A percentile compares a stretch with the other conserved stretches of the same genome.
Evolutionary conservation across 2,329 filamentous ascomycete species (phyloP).

Genomic region (Colletotrichum camelliae): DNA sequence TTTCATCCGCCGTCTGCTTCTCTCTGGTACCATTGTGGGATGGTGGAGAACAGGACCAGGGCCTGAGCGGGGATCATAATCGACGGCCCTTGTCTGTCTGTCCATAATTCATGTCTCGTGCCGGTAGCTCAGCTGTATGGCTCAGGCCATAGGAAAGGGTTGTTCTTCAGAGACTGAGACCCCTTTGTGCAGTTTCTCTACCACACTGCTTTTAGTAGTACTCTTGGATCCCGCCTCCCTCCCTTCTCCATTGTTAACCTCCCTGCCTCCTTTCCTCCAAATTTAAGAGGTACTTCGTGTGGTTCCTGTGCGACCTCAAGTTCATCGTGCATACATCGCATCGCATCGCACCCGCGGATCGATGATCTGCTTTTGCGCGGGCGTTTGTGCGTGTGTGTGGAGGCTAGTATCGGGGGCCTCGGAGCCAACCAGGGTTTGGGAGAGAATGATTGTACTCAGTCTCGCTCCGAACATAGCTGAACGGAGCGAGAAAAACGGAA

Average conservation of each 20-base stretch:
- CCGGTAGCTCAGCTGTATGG: background rate
- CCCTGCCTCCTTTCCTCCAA: background rate
- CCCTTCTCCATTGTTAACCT: background rate
- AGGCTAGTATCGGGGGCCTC: background rate
- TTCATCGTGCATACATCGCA: background rate
- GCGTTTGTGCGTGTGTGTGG: background rate
- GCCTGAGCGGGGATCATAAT: background rate
- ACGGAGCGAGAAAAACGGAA: background rate
- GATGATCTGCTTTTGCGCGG: background rate
- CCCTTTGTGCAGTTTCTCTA: background rate
- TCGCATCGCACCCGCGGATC: background rate
- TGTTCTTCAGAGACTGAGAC: background rate
- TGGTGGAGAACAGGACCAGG: background rate
- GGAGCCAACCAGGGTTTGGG: background rate
- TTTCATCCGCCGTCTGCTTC: background rate
- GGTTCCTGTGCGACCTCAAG: background rate
- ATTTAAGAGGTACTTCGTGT: background rate
- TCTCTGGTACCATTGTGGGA: background rate
- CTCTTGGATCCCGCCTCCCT: background rate
- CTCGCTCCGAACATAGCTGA: background rate
- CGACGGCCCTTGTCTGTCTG: background rate
- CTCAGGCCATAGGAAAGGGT: background rate
- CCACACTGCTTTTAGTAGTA: background rate
- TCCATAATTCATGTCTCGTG: background rate
- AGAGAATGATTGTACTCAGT: background rate